Percentiles rank a stretch among this genome's conserved stretches.
Conservation (phyloP, 805 yeast genomes). For the Komagataella ulmi region DNA sequence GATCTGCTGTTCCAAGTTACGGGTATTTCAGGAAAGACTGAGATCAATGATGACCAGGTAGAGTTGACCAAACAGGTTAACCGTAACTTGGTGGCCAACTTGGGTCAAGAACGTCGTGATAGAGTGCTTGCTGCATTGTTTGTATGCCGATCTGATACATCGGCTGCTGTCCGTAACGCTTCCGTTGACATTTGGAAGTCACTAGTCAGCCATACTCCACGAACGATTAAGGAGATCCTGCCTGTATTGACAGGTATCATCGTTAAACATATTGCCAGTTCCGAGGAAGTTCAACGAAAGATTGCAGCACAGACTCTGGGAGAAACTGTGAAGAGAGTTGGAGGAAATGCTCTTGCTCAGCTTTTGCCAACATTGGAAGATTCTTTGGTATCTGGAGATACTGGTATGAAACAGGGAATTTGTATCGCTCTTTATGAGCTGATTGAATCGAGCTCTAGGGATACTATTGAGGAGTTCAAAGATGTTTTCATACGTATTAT, state of each 20-base stretch:
- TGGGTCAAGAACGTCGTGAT: constrained; percentile 85
- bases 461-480: constrained; percentile 51
- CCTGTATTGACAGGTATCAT: constrained; percentile 73
- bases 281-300: constrained; percentile 63
- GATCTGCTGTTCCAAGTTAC: constrained; percentile 89
- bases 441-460: constrained; percentile 56
- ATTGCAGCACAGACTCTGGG: constrained; percentile 93
- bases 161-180: constrained; percentile 77
- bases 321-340: constrained; percentile 89
- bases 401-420: constrained; percentile 91
- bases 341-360: constrained; percentile 73
- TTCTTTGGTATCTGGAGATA: constrained; percentile 43
- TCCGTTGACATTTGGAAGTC: constrained; percentile 96
- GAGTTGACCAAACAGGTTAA: constrained; percentile 38
- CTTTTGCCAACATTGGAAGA: constrained; percentile 74
- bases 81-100: constrained; percentile 54
- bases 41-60: constrained; percentile 40
- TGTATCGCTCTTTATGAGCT: constrained; percentile 88
- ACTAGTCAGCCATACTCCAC: constrained; percentile 89
- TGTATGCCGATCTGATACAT: constrained; percentile 85
- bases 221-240: constrained; percentile 82
- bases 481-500: constrained; percentile 59
- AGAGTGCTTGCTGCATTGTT: constrained; percentile 75
- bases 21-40: constrained; percentile 74
- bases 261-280: constrained; percentile 72